Evolutionary conservation across 768 basidiomycete species (phyloP).

Genomic region (Boletus pseudo-olivaceus): DNA sequence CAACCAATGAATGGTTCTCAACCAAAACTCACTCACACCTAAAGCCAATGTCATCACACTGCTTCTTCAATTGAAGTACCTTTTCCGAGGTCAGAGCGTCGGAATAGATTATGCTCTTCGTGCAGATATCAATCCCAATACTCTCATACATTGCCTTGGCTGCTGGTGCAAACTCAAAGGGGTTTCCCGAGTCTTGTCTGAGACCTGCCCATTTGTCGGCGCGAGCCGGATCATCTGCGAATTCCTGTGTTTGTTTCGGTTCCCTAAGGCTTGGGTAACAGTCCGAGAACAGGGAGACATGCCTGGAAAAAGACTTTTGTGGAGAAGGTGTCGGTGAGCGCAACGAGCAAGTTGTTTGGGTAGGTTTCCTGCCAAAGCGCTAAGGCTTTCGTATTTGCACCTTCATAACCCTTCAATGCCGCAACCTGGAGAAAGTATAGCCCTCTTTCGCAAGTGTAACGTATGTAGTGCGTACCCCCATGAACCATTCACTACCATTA

Average conservation of each 20-base stretch:
- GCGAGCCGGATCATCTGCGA: constrained; percentile 50
- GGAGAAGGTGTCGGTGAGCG: constrained; percentile 95
- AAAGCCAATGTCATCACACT: constrained; percentile 73
- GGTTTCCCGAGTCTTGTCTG: constrained; percentile 93
- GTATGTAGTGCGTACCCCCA: constrained; percentile 56
- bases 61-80: constrained; percentile 63
- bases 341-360: constrained; percentile 54
- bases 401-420: constrained; percentile 78
- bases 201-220: constrained; percentile 76
- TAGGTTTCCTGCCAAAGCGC: constrained; percentile 85
- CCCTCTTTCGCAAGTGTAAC: background rate
- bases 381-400: constrained; percentile 69
- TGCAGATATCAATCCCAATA: constrained; percentile 61
- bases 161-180: constrained; percentile 70
- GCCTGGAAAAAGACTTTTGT: constrained; percentile 82
- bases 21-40: constrained; percentile 37
- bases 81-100: constrained; percentile 75
- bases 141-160: constrained; percentile 70
- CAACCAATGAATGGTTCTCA: background rate
- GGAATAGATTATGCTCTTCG: constrained; percentile 79
- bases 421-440: constrained; percentile 52
- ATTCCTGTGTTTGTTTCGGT: constrained; percentile 44
- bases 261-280: background rate
- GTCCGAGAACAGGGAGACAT: constrained; percentile 8
- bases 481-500: constrained; percentile 75